Conservation (phyloP, 129 eudicot genomes). For the Pulicaria dysenterica region DNA sequence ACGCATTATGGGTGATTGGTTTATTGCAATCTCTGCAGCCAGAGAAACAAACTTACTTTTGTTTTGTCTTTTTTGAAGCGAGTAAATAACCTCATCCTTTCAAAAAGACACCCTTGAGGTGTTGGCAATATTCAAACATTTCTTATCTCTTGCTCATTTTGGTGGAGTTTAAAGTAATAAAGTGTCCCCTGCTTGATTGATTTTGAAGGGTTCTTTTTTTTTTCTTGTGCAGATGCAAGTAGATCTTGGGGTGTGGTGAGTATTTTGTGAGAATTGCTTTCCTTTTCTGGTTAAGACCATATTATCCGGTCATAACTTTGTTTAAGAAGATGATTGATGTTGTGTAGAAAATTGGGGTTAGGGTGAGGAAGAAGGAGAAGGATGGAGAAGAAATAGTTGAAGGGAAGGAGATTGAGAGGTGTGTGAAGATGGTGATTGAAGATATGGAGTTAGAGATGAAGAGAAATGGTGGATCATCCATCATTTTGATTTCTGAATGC, state of each 20-base stretch:
- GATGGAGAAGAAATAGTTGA: too few species aligned
- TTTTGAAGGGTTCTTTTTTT: not conserved
- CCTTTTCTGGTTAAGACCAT: not conserved
- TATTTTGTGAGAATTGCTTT: slow-evolving; percentile 23
- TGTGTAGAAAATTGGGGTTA: too few species aligned
- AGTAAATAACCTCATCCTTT: not conserved
- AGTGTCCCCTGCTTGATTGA: slow-evolving; percentile 9
- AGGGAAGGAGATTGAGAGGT: too few species aligned
- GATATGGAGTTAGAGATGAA: too few species aligned
- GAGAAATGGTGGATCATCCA: too few species aligned
- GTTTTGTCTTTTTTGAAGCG: not conserved
- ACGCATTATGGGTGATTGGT: too few species aligned
- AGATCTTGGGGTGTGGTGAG: slow-evolving; percentile 93
- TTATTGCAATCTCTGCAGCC: too few species aligned
- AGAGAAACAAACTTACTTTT: not conserved
- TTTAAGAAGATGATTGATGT: too few species aligned
- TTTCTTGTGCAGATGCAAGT: slow-evolving; percentile 56
- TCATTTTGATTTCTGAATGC: too few species aligned
- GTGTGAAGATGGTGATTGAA: too few species aligned
- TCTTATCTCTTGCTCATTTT: slow-evolving; percentile 9
- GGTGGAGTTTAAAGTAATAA: slow-evolving; percentile 12
- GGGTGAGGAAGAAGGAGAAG: too few species aligned
- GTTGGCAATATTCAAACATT: not conserved
- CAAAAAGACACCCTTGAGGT: not conserved
- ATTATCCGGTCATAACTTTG: not conserved